Base-by-base conservation (phyloP, 2,329 filamentous ascomycete species). In the Colletotrichum somersetense region DNA sequence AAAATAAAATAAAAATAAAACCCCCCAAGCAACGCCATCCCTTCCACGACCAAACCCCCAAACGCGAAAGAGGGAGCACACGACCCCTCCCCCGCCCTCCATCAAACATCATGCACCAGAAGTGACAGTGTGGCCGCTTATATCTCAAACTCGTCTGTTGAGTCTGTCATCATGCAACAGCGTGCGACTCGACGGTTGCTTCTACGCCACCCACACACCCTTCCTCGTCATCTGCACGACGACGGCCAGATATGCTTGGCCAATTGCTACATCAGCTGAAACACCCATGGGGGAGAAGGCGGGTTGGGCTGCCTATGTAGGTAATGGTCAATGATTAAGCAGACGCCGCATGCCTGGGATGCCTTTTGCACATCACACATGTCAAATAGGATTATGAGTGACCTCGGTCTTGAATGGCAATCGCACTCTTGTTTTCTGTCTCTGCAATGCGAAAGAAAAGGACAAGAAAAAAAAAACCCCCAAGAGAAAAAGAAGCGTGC, bases 361-460 rank as follows among this genome's bases (percentile, higher is more conserved):
- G n/a, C 4, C 16, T 26, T n/a, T 53, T 14, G 52, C 10, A 12
- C 8, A n/a, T 30, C 16, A 52, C 18, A 52, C n/a, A 18, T 52
- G 16, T 10, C 5, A 12, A 26, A 33, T 33, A 10, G 1, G 6
- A 2, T 3, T 3, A 23, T n/a, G 12, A 50, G 33, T 11, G 35
- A 38, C 35, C 35, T 38, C 8, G 2, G 26, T 12, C n/a, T 11
- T 58, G 18, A 38, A 58, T 50, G 38, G 48, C 68, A 68, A 61
- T 35, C n/a, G 42, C 52, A 61, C 55, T 72, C 40, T 65, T 52
- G 20, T 72, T 72, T 69, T 65, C 66, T 65, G 66, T 65, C 70
- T 70, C 58, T 53, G 55, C 70, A 72, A 70, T 70, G 70, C 61
- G n/a, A 26, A 26, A 64, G 50, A 69, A 35, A 56, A 69, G n/a